Percentiles rank a stretch among this genome's conserved stretches.
These are phyloP conservation scores for Botrytis tulipae DNA, from an alignment of 2,329 filamentous ascomycete species.

Conservation along the genomic window DNA sequence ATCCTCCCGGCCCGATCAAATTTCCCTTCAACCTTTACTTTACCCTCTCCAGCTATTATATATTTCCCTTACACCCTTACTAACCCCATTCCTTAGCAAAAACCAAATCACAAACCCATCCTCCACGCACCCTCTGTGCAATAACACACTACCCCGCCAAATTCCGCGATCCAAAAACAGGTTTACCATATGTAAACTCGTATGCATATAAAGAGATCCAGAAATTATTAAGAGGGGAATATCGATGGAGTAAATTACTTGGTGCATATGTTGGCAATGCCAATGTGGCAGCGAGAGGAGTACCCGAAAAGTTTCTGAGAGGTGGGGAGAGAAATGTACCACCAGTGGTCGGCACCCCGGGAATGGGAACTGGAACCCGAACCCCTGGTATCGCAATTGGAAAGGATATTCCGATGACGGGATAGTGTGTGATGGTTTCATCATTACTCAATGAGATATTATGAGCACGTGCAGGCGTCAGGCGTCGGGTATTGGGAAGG, in stretches of 20 bases:
- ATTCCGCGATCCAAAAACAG: conserved; percentile 82
- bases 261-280: conserved; percentile 78
- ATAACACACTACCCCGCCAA: conserved; percentile 80
- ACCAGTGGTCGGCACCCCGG: not conserved
- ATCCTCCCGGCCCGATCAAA: not conserved
- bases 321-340: not conserved
- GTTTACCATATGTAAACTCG: conserved; percentile 75
- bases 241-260: conserved; percentile 77
- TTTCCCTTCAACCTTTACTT: not conserved
- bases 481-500: not conserved
- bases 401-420: not conserved
- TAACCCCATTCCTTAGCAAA: not conserved
- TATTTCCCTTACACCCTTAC: not conserved
- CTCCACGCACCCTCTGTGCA: conserved; percentile 55
- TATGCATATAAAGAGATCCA: conserved; percentile 82
- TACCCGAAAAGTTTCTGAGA: conserved; percentile 70
- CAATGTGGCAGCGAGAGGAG: conserved; percentile 66
- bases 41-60: not conserved
- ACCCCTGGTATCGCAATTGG: not conserved
- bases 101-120: conserved; percentile 24
- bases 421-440: not conserved
- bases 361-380: not conserved
- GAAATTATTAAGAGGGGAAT: conserved; percentile 68
- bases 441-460: not conserved
- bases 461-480: not conserved